Evolutionary conservation across 176 grass and related monocot species (phyloP), one percentile per base, ranked within the genome.

Genomic region (Guadua angustifolia): DNA sequence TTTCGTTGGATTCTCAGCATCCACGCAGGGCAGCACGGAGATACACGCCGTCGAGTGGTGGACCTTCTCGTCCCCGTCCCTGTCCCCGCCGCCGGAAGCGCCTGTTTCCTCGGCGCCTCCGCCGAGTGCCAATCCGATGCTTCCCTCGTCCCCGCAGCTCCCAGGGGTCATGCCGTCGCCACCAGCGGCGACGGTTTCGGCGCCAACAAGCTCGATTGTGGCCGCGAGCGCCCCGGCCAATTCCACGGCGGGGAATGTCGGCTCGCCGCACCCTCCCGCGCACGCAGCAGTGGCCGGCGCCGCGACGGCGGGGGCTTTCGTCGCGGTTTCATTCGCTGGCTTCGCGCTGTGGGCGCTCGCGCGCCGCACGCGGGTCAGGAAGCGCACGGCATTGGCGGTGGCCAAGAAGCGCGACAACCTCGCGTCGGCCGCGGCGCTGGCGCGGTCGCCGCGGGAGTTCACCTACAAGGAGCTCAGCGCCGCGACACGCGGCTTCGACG

Each of bases 21-120:
- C 97, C 71, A 96, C 97, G 16, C 97, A 99, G 83, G 93, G 93
- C 12, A 99, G 97, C 86, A 99, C 97, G 0, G 97, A 99, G 89
- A 83, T 88, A 16, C 97, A 99, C 91, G 91, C 81, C 26, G 58
- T 99, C 74, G 91, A 99, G 79, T 94, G 97, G 97, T 99, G 97
- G 97, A 88, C 66, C 89, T 99, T 99, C 88, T 96, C 90, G 4
- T 90, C 89, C 10, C 25, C 50, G 8, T 83, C 85, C 0, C 53
- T 84, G 4, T 83, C 85, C 0, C 55, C 85, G n/a, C 51, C 85
- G 55, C 80, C 66, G 5, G 73, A 53, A 38, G 14, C 75, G 14
- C 36, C 79, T 9, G 59, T 21, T 32, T 24, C 71, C 25, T 40
- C 73, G 7, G 19, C 16, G 7, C 69, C 83, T 43, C 74, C 74